phyloP scores from a whole-genome alignment of 2,329 filamentous ascomycete species.

The Cordyceps fumosorosea region DNA sequence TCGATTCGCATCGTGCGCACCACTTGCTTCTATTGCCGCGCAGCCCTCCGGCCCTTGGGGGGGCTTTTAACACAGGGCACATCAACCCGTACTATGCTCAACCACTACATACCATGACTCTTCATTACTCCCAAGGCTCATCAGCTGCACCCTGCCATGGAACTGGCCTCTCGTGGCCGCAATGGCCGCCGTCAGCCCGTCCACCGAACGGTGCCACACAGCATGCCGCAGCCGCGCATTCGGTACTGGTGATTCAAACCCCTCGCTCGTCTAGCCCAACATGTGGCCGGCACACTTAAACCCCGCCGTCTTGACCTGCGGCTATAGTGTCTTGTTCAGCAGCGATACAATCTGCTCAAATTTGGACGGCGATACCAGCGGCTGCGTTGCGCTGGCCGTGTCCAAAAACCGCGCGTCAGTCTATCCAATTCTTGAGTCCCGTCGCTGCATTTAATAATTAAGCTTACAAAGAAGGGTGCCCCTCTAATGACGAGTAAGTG shows the following conservation, averaged over 20 bases:
- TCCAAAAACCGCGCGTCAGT: constrained; percentile 7
- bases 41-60: background rate
- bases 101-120: background rate
- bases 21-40: background rate
- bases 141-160: background rate
- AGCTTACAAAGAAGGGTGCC: too few relatives aligned
- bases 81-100: background rate
- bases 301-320: constrained; percentile 8
- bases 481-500: too few relatives aligned
- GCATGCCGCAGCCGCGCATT: background rate
- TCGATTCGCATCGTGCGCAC: too few relatives aligned
- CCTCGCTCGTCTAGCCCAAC: background rate
- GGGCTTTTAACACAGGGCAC: background rate
- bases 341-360: too few relatives aligned
- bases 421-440: constrained; percentile 8
- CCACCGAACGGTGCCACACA: background rate
- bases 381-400: background rate
- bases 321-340: background rate
- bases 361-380: too few relatives aligned
- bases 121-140: background rate
- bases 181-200: background rate
- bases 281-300: constrained; percentile 12
- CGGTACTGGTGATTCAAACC: background rate
- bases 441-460: background rate
- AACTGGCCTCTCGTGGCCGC: constrained; percentile 26